Percentiles rank a stretch among this genome's conserved stretches.
These are phyloP conservation scores for Penicillium olsonii DNA, from an alignment of 2,329 filamentous ascomycete species.

Conservation along the genomic window DNA sequence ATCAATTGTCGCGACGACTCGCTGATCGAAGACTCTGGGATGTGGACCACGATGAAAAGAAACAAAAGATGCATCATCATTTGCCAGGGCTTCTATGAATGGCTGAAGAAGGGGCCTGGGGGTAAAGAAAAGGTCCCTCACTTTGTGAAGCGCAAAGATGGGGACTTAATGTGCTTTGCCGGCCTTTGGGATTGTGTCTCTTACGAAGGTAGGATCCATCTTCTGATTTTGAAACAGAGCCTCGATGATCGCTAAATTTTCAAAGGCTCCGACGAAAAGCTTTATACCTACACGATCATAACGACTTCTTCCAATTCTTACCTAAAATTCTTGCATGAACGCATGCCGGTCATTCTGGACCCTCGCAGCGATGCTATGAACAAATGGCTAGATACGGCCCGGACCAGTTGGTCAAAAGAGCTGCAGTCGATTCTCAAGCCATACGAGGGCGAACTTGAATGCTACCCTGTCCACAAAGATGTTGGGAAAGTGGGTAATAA, in stretches of 20 bases:
- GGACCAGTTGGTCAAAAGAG: conserved; percentile 72
- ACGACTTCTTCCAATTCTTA: conserved; percentile 85
- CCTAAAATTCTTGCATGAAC: conserved; percentile 83
- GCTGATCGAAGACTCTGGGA: conserved; percentile 70
- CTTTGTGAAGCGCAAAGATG: conserved; percentile 79
- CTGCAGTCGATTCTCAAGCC: conserved; percentile 79
- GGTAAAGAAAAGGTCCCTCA: conserved; percentile 82
- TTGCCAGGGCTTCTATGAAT: conserved; percentile 94
- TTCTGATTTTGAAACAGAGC: not conserved
- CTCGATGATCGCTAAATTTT: not conserved
- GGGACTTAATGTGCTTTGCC: conserved; percentile 81
- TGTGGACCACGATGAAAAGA: conserved; percentile 92
- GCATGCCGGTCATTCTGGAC: conserved; percentile 93
- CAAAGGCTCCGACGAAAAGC: conserved; percentile 63
- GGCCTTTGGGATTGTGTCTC: conserved; percentile 88
- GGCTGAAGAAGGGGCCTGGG: conserved; percentile 74
- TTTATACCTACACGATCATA: conserved; percentile 91
- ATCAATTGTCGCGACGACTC: conserved; percentile 97
- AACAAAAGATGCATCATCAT: conserved; percentile 84
- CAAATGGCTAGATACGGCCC: conserved; percentile 75
- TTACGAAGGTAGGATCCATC: conserved; percentile 63
- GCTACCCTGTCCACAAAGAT: conserved; percentile 82
- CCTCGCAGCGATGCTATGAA: conserved; percentile 69
- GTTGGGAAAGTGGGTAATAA: conserved; percentile 95
- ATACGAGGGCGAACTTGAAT: conserved; percentile 74